A percentile compares a stretch with the other conserved stretches of the same genome.
phyloP scores from a whole-genome alignment of 2,329 filamentous ascomycete species.

The Claviceps paspali region DNA sequence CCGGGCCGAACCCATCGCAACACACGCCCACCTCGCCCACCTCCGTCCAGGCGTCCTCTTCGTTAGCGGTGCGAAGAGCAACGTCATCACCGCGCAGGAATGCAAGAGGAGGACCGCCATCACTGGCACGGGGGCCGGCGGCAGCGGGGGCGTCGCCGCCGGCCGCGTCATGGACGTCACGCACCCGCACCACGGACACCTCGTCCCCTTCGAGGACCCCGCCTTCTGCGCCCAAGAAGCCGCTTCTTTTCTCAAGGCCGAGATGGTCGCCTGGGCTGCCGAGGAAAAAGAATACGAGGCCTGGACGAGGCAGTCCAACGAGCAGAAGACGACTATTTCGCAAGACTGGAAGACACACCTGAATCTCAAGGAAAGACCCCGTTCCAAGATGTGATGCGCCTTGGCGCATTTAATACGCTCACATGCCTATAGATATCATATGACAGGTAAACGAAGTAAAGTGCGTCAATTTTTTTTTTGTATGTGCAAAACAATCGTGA shows the following conservation, averaged over 20 bases:
- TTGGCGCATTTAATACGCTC: too few relatives aligned
- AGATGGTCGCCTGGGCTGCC: constrained; percentile 39
- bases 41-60: constrained; percentile 54
- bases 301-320: constrained; percentile 34
- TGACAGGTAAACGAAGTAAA: too few relatives aligned
- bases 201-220: constrained; percentile 73
- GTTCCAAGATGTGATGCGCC: constrained; percentile 18
- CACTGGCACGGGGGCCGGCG: constrained; percentile 53
- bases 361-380: constrained; percentile 11
- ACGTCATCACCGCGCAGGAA: constrained; percentile 34
- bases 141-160: constrained; percentile 46
- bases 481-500: too few relatives aligned
- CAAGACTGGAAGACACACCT: constrained; percentile 42
- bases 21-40: constrained; percentile 40
- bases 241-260: constrained; percentile 39
- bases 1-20: constrained; percentile 44
- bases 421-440: too few relatives aligned
- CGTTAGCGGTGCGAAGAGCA: constrained; percentile 47
- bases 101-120: constrained; percentile 42
- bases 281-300: constrained; percentile 41
- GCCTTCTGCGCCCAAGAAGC: constrained; percentile 46
- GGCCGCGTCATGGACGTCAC: constrained; percentile 53
- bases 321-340: constrained; percentile 36
- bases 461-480: too few relatives aligned
- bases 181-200: constrained; percentile 53